These are phyloP conservation scores for Tardiomyces blankii DNA, from an alignment of 1,139 yeast species.

Conservation along the genomic window DNA sequence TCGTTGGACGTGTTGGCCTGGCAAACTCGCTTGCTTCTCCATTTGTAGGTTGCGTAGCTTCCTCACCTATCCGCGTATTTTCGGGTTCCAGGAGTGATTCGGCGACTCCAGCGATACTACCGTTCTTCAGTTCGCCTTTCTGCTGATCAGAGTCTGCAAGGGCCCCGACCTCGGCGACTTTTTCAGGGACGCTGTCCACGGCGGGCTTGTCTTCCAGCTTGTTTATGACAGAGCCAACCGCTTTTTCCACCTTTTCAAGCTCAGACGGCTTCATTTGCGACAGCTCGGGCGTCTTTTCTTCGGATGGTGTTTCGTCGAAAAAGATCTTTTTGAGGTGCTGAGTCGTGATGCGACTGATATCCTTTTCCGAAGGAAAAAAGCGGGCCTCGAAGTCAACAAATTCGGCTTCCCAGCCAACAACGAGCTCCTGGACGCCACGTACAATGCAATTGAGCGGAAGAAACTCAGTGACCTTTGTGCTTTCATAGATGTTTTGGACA, in stretches of 20 bases:
- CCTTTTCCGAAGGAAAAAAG: conserved; percentile 85
- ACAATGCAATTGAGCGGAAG: conserved; percentile 59
- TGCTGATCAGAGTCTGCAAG: neutral
- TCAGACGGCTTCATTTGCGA: neutral
- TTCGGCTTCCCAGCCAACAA: conserved; percentile 81
- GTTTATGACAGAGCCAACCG: neutral
- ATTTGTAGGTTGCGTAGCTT: too few relatives aligned
- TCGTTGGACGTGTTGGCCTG: neutral
- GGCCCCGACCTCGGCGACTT: neutral
- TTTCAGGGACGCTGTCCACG: neutral
- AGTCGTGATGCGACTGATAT: conserved; percentile 83
- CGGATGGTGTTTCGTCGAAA: conserved; percentile 5
- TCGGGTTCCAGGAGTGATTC: too few relatives aligned
- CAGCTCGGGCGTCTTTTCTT: neutral
- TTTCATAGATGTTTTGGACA: conserved; percentile 43
- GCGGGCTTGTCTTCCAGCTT: neutral
- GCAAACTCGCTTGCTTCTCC: neutral
- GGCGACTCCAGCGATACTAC: neutral
- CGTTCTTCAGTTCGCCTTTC: too few relatives aligned
- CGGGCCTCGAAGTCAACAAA: conserved; percentile 72
- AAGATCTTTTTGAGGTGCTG: conserved; percentile 74
- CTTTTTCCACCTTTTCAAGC: neutral
- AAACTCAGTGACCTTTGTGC: conserved; percentile 53
- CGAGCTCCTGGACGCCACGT: conserved; percentile 66
- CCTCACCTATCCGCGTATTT: too few relatives aligned